Evolutionary conservation across 1,139 yeast genomes (phyloP).

Genomic region (Geotrichum reessii): DNA sequence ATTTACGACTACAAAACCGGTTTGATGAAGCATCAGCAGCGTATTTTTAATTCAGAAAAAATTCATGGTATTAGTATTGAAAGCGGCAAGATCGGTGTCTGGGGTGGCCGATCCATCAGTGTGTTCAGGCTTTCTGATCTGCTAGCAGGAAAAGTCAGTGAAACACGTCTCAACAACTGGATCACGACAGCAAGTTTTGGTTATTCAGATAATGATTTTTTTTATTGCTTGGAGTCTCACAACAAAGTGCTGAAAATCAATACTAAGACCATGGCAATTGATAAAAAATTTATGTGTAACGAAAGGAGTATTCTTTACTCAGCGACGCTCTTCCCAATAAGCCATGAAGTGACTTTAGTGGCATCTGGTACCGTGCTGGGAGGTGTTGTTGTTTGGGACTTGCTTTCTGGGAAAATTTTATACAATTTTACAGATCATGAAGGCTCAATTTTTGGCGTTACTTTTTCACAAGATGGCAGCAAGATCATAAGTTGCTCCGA

Average conservation of each 20-base stretch:
- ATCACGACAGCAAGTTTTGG: conserved; percentile 55
- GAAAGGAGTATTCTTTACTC: conserved; percentile 85
- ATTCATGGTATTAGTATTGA: conserved; percentile 62
- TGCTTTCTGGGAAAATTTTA: conserved; percentile 40
- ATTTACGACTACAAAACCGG: conserved; percentile 47
- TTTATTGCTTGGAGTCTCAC: conserved; percentile 64
- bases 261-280: conserved; percentile 32
- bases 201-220: conserved; percentile 32
- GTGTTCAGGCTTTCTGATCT: conserved; percentile 28
- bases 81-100: conserved; percentile 42
- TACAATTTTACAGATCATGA: conserved; percentile 68
- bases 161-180: conserved; percentile 69
- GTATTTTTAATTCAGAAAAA: conserved; percentile 62
- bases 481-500: conserved; percentile 80
- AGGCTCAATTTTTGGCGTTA: conserved; percentile 85
- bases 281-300: conserved; percentile 47
- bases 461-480: conserved; percentile 51
- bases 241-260: conserved; percentile 57
- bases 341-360: conserved; percentile 44
- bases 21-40: conserved; percentile 39
- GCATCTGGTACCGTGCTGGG: conserved; percentile 93
- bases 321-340: conserved; percentile 58
- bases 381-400: conserved; percentile 72
- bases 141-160: conserved; percentile 30
- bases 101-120: conserved; percentile 69